A percentile compares a stretch with the other conserved stretches of the same genome.
Evolutionary conservation across 257 asterid genomes (phyloP).

Genomic region (Linaria vulgaris): DNA sequence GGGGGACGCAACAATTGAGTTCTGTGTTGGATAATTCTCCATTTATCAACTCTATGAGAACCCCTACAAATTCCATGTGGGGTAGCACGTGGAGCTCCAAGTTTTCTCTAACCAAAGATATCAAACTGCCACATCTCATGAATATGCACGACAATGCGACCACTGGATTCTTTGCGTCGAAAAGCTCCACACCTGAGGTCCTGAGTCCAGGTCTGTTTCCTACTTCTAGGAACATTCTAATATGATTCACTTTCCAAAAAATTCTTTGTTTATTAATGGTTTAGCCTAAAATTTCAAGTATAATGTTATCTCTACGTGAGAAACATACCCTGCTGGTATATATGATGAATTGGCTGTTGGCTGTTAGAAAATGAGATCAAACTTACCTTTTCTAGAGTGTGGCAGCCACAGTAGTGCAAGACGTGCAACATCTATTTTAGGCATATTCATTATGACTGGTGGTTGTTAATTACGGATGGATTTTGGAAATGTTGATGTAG

Average conservation of each 20-base stretch:
- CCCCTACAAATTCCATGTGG: constrained; percentile 46
- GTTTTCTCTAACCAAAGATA: constrained; percentile 53
- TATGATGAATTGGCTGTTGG: background rate
- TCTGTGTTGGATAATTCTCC: constrained; percentile 48
- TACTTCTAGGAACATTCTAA: background rate
- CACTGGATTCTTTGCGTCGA: constrained; percentile 34
- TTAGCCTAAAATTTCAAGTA: too few relatives aligned
- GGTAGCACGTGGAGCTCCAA: constrained; percentile 48
- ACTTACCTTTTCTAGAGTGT: constrained; percentile 3
- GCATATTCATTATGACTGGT: background rate
- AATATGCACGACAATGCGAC: constrained; percentile 37
- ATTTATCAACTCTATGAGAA: constrained; percentile 26
- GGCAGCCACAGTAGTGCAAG: background rate
- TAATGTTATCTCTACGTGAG: constrained; percentile 6
- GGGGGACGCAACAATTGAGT: constrained; percentile 53
- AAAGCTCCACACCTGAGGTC: constrained; percentile 39
- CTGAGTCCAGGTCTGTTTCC: constrained; percentile 51
- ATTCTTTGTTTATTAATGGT: too few relatives aligned
- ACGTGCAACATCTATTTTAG: background rate
- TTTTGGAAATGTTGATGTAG: background rate
- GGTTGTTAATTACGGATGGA: background rate
- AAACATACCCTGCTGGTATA: background rate
- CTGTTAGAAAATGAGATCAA: background rate
- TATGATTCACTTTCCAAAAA: background rate
- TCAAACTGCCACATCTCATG: constrained; percentile 35